Evolutionary conservation across 164 flowering plant species (phyloP).

Genomic region (Sextonia rubra): DNA sequence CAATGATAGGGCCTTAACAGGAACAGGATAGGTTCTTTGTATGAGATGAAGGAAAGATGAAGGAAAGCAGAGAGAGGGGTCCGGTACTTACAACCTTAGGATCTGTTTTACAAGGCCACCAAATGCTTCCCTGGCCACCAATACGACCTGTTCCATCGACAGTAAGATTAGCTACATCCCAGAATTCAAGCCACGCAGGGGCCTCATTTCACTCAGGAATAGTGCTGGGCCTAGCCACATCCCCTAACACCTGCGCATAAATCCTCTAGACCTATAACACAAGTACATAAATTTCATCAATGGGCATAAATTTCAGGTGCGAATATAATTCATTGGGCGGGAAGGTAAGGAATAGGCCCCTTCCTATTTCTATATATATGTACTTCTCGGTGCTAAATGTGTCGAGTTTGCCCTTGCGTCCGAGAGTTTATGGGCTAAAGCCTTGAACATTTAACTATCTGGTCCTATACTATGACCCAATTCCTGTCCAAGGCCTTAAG

Average conservation of each 20-base stretch:
- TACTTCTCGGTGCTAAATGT: background rate
- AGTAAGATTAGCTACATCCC: background rate
- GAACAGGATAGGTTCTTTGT: too few species aligned
- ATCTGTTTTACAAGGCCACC: background rate
- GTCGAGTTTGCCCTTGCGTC: background rate
- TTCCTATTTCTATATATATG: background rate
- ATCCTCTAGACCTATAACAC: background rate
- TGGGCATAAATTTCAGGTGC: background rate
- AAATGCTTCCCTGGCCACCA: constrained; percentile 1
- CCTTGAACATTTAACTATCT: background rate
- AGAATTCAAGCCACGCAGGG: background rate
- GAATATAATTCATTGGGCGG: background rate
- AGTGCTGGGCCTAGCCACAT: background rate
- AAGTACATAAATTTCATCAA: background rate
- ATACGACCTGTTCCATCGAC: background rate
- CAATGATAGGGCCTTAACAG: too few species aligned
- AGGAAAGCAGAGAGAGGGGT: too few species aligned
- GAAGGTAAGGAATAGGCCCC: background rate
- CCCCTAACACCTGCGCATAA: background rate
- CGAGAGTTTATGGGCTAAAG: background rate
- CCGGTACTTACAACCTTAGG: background rate
- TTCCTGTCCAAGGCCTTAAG: background rate
- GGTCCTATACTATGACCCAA: background rate
- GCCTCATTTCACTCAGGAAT: background rate
- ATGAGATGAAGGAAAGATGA: too few species aligned